Percentiles rank a stretch among this genome's conserved stretches.
Conservation (phyloP, 495 filamentous ascomycete genomes). For the Melanomma pulvis-pyrius region DNA sequence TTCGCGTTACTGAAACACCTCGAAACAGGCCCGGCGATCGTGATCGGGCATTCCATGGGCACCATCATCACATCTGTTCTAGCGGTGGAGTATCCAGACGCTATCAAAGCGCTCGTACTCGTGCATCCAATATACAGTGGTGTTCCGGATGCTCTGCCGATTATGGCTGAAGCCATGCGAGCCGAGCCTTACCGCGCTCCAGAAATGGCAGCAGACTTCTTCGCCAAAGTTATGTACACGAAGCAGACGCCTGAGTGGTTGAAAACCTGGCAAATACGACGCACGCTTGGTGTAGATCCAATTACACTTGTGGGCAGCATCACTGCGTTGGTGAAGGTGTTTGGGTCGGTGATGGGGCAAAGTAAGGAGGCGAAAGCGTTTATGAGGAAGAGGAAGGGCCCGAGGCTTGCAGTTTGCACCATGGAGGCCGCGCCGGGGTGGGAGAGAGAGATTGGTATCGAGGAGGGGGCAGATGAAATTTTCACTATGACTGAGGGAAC, state of each 20-base stretch:
- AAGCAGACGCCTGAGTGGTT: conserved; percentile 20
- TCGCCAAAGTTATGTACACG: conserved; percentile 6
- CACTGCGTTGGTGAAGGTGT: conserved; percentile 7
- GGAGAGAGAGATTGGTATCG: conserved; percentile 23
- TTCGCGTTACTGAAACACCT: conserved; percentile 17
- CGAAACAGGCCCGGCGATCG: conserved; percentile 8
- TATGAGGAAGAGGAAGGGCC: conserved; percentile 19
- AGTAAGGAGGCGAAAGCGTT: conserved; percentile 14
- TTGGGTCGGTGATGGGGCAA: conserved; percentile 23
- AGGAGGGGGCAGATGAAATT: conserved; percentile 17
- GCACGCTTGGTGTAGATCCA: conserved; percentile 10
- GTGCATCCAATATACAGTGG: conserved; percentile 28
- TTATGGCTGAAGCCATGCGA: conserved; percentile 5
- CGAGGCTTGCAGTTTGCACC: conserved; percentile 20
- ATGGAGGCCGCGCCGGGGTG: background rate
- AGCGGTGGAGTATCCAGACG: conserved; percentile 15
- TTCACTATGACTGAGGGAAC: conserved; percentile 8
- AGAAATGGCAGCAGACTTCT: conserved; percentile 2
- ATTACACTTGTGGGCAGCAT: conserved; percentile 10
- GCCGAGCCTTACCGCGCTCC: background rate
- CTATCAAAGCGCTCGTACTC: conserved; percentile 20
- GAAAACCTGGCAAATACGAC: conserved; percentile 23
- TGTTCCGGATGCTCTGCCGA: background rate
- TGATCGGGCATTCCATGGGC: conserved; percentile 31
- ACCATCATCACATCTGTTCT: conserved; percentile 23